A percentile compares a stretch with the other conserved stretches of the same genome.
phyloP scores from a whole-genome alignment of 257 asterid species.

The Solanum rostratum region DNA sequence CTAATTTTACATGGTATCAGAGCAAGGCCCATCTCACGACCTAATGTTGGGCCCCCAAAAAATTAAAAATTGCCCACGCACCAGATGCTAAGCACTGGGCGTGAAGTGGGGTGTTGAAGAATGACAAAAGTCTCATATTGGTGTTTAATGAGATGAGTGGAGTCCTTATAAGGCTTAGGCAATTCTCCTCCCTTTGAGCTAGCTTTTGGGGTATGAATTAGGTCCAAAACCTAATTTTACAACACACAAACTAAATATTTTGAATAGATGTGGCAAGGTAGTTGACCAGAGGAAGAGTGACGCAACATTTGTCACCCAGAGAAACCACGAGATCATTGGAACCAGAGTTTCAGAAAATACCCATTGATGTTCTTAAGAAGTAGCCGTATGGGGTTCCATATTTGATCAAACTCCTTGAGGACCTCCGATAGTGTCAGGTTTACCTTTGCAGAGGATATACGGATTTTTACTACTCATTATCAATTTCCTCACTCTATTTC shows the following conservation, averaged over 20 bases:
- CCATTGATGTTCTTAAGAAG: slow-evolving; percentile 41
- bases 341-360: slow-evolving; percentile 12
- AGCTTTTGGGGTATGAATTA: no score
- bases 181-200: no score
- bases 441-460: not conserved
- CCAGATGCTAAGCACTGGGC: no score
- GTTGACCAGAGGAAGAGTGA: slow-evolving; percentile 84
- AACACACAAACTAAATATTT: not conserved
- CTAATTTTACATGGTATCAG: no score
- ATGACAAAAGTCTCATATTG: no score
- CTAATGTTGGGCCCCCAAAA: no score
- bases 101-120: no score
- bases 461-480: not conserved
- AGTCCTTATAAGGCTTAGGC: no score
- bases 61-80: no score
- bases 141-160: no score
- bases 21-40: no score
- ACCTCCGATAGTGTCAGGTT: slow-evolving; percentile 8
- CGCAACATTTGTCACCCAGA: slow-evolving; percentile 37
- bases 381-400: slow-evolving; percentile 64
- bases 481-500: not conserved
- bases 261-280: slow-evolving; percentile 69
- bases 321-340: slow-evolving; percentile 17
- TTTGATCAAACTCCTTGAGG: slow-evolving; percentile 44
- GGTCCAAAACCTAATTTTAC: no score